phyloP scores from a whole-genome alignment of 352 stramenopile genomes.

The Pythium chondricola region DNA sequence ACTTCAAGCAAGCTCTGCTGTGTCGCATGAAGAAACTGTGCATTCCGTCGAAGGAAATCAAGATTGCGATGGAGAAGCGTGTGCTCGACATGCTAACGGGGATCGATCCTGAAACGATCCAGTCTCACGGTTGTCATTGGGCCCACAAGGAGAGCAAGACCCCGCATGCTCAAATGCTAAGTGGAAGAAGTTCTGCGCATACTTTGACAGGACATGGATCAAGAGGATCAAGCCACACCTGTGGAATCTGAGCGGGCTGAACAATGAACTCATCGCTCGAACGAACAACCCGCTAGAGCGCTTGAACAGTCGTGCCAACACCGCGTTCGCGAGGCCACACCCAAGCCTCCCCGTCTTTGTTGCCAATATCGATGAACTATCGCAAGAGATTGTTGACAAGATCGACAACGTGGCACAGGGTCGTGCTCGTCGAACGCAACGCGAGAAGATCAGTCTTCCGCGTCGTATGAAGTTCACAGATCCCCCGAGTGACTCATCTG shows the following conservation, averaged over 20 bases:
- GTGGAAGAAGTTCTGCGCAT: background rate
- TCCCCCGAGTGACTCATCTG: too few relatives aligned
- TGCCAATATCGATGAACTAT: background rate
- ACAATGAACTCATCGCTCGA: background rate
- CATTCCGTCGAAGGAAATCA: too few relatives aligned
- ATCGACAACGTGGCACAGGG: background rate
- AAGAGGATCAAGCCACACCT: background rate
- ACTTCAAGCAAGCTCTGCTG: background rate
- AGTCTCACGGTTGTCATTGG: background rate
- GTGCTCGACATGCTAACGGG: conserved; percentile 6
- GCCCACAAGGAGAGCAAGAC: background rate
- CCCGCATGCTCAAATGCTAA: background rate
- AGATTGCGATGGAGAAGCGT: background rate
- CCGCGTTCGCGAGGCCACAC: background rate
- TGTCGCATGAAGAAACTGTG: too few relatives aligned
- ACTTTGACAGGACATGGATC: background rate
- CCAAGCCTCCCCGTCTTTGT: background rate
- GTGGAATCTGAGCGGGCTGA: conserved; percentile 1
- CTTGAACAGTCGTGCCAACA: conserved; percentile 1
- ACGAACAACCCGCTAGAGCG: conserved; percentile 9
- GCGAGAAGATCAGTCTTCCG: too few relatives aligned
- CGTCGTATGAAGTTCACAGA: too few relatives aligned
- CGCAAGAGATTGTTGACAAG: background rate
- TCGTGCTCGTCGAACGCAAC: background rate
- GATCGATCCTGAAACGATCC: conserved; percentile 1